Evolutionary conservation across 208 protist genomes (phyloP), one percentile per base, ranked within the genome.

Genomic region (Zelonia costaricensis): DNA sequence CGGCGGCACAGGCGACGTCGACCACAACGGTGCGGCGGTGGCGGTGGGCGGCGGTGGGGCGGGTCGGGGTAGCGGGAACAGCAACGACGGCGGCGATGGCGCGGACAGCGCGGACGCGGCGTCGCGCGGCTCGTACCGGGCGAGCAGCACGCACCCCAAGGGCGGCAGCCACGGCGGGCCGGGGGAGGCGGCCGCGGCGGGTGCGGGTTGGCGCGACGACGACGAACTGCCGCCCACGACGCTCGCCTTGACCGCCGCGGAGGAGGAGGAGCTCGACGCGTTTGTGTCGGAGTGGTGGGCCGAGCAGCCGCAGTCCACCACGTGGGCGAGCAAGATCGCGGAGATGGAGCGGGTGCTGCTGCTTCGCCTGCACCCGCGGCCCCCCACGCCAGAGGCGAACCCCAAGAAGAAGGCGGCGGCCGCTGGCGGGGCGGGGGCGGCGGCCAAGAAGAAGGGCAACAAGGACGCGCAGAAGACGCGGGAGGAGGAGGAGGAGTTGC

Each of bases 281-380:
- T 67, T 88, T 49, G 71, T 88, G 56, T 58, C 81, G 30, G 80
- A 89, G 16, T 82, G 83, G 55, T 84, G 82, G 71, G 30, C 62
- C 71, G 65, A 62, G 62, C 42, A 87, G 74, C 66, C 70, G 68
- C 43, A 72, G 47, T 78, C 78, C 27, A 53, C 66, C 36, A 53
- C 66, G 23, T 74, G 91, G 58, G 73, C 74, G 8, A 78, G 69
- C 10, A 72, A 78, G 36, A 70, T 87, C n/a, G 77, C 64, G 0
- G 69, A 87, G 54, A 92, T 97, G 86, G 84, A 94, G 63, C 79
- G 82, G 0, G 84, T 95, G 46, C 70, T 97, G 65, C 46, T 88
- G 56, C 78, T 83, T 18, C 36, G 57, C 13, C 78, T 91, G 77
- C 54, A 67, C 55, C 73, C 60, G n/a, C 64, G 57, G 3, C 68